Evolutionary conservation across 345 rosid genomes (phyloP).

Genomic region (Nephelium lappaceum): DNA sequence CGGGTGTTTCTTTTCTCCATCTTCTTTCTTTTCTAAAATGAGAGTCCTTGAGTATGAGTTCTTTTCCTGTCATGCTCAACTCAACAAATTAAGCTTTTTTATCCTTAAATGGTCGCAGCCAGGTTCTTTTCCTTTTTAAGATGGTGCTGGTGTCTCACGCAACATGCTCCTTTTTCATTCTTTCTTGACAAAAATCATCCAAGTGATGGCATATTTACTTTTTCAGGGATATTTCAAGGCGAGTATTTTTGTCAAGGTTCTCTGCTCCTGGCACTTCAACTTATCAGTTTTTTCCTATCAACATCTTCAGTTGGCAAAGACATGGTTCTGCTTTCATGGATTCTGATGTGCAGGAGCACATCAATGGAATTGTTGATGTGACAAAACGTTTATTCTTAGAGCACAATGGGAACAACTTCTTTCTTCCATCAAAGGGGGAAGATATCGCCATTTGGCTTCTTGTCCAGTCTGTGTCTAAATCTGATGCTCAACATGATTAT

Average conservation of each 20-base stretch:
- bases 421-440: conserved; percentile 49
- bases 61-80: neutral
- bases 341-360: conserved; percentile 38
- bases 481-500: conserved; percentile 35
- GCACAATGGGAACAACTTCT: conserved; percentile 35
- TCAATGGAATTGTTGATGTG: conserved; percentile 51
- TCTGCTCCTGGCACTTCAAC: conserved; percentile 48
- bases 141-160: neutral
- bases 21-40: neutral
- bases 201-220: neutral
- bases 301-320: conserved; percentile 55
- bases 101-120: neutral
- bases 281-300: conserved; percentile 63
- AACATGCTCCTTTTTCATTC: neutral
- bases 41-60: neutral
- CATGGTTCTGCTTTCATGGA: conserved; percentile 32
- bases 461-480: conserved; percentile 47
- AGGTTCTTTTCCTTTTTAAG: neutral
- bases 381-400: conserved; percentile 50
- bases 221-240: conserved; percentile 72
- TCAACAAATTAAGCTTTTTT: neutral
- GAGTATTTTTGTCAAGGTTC: conserved; percentile 61
- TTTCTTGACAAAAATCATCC: neutral
- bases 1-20: neutral
- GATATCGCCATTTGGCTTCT: conserved; percentile 77